Conservation (phyloP, 331 rosid genomes). For the Phaseolus coccineus region DNA sequence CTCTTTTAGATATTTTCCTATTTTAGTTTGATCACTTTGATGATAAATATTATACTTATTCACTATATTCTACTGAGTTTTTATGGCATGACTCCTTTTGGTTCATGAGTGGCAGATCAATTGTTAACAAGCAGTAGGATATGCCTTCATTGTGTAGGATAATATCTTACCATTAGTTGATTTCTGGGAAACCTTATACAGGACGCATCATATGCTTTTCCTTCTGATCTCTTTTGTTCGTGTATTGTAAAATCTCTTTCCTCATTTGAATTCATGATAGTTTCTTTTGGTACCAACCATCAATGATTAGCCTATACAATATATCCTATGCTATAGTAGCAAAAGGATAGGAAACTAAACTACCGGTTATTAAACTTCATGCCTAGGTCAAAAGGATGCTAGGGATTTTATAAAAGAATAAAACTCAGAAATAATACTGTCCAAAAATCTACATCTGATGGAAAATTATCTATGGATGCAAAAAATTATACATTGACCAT, state of each 20-base stretch:
- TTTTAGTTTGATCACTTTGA: neutral
- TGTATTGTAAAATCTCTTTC: conserved; percentile 8
- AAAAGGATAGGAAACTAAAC: conserved; percentile 10
- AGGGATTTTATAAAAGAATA: conserved; percentile 11
- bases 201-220: conserved; percentile 1
- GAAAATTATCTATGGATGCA: conserved; percentile 27
- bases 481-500: conserved; percentile 1
- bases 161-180: neutral
- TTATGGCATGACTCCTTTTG: conserved; percentile 18
- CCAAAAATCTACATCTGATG: conserved; percentile 27
- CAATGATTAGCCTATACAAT: neutral
- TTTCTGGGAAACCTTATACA: conserved; percentile 14
- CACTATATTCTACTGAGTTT: conserved; percentile 3
- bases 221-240: neutral
- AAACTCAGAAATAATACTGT: neutral
- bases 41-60: conserved; percentile 5
- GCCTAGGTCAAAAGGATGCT: conserved; percentile 23
- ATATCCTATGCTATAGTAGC: neutral
- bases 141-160: conserved; percentile 15
- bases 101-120: neutral
- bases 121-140: conserved; percentile 2
- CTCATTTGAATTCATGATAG: conserved; percentile 6
- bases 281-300: neutral
- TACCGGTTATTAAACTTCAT: conserved; percentile 24
- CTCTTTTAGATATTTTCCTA: neutral